phyloP scores from a whole-genome alignment of 495 filamentous ascomycete species.

The Hyaloscypha variabilis region DNA sequence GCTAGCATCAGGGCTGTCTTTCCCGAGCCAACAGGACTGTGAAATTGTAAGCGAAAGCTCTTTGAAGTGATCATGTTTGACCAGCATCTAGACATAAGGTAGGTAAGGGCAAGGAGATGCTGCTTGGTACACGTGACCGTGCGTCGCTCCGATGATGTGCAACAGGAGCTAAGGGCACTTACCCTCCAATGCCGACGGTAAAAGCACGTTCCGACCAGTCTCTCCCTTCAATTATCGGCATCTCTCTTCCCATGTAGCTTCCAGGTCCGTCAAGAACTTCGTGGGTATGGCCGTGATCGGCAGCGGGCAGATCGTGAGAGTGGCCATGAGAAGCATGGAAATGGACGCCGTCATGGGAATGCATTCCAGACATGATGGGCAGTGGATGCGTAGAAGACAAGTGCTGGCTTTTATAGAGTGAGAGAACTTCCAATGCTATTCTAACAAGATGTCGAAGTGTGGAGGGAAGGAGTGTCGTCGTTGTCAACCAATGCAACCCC shows the following conservation, averaged over 20 bases:
- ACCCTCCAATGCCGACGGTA: constrained; percentile 97
- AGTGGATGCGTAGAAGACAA: not conserved
- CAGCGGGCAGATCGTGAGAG: constrained; percentile 60
- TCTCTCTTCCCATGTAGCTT: constrained; percentile 86
- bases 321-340: constrained; percentile 49
- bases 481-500: not conserved
- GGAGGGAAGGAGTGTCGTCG: not conserved
- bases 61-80: not conserved
- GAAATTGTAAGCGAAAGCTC: constrained; percentile 9
- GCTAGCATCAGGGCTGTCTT: constrained; percentile 96
- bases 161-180: constrained; percentile 36
- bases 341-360: constrained; percentile 12
- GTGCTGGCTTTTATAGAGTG: not conserved
- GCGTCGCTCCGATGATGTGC: not conserved
- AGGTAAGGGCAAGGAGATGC: too few species aligned
- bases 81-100: too few species aligned
- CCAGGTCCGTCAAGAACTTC: constrained; percentile 96
- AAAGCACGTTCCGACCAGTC: constrained; percentile 92
- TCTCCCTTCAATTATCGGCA: constrained; percentile 86
- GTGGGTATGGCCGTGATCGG: constrained; percentile 91
- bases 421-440: not conserved
- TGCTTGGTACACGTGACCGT: too few species aligned
- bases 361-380: constrained; percentile 20
- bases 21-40: constrained; percentile 92
- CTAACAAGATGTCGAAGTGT: not conserved